Percentiles rank a stretch among this genome's conserved stretches.
Evolutionary conservation across 1,139 yeast genomes (phyloP).

Genomic region (Hyphopichia buzzinii): DNA sequence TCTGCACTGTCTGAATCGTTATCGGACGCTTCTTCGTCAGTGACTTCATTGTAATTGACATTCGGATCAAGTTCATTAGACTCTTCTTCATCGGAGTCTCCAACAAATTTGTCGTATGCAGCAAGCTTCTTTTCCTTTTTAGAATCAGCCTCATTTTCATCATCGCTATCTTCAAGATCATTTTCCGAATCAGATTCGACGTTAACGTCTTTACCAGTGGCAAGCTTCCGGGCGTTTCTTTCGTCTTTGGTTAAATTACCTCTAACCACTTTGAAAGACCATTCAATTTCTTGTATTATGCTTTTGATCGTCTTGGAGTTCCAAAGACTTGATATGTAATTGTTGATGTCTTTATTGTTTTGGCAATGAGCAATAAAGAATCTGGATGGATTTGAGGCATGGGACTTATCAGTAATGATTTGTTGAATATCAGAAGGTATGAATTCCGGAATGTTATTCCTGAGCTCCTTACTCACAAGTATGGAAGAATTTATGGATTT

Average conservation of each 20-base stretch:
- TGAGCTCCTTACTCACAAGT: conserved; percentile 24
- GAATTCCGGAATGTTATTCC: conserved; percentile 31
- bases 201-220: conserved; percentile 21
- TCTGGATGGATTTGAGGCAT: conserved; percentile 40
- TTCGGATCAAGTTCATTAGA: conserved; percentile 33
- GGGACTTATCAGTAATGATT: conserved; percentile 26
- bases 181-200: conserved; percentile 15
- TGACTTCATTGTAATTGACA: conserved; percentile 57
- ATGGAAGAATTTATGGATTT: conserved; percentile 26
- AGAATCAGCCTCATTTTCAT: conserved; percentile 15
- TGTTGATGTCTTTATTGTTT: conserved; percentile 37
- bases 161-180: conserved; percentile 15
- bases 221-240: conserved; percentile 27
- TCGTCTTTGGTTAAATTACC: conserved; percentile 55
- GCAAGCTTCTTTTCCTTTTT: conserved; percentile 30
- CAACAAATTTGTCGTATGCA: conserved; percentile 49
- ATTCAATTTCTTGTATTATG: conserved; percentile 48
- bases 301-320: conserved; percentile 53
- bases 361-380: conserved; percentile 50
- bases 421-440: conserved; percentile 22
- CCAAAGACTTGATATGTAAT: conserved; percentile 56
- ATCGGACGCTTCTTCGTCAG: conserved; percentile 60
- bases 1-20: conserved; percentile 31
- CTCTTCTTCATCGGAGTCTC: conserved; percentile 47
- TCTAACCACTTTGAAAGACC: conserved; percentile 57